These are phyloP conservation scores for Acanthamoeba castellanii DNA, from an alignment of 208 protist species.

Conservation along the genomic window DNA sequence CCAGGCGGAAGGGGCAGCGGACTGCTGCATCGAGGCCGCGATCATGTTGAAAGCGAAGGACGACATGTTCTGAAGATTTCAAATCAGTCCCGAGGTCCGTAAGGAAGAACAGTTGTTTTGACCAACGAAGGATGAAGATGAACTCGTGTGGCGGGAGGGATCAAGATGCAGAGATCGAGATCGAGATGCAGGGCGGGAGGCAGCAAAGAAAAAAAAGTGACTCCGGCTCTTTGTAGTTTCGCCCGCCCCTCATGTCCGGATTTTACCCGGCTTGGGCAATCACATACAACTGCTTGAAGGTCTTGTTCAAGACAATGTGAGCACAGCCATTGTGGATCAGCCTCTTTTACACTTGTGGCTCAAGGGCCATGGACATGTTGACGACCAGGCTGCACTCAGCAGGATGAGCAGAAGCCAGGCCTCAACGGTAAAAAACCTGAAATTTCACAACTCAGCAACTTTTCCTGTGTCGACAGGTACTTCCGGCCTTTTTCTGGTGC, in stretches of 20 bases:
- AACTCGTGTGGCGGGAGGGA: neutral
- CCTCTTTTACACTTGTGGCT: too few species aligned
- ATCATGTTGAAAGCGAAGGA: slow-evolving; percentile 10
- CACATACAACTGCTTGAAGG: too few species aligned
- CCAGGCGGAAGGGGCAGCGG: neutral
- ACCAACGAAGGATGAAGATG: neutral
- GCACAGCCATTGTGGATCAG: too few species aligned
- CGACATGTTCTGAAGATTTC: neutral
- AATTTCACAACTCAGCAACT: neutral
- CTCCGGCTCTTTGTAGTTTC: neutral
- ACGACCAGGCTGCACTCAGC: too few species aligned
- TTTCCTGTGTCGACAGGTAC: neutral
- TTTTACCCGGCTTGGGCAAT: neutral
- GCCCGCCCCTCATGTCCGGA: neutral
- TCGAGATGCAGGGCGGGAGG: neutral
- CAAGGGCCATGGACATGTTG: too few species aligned
- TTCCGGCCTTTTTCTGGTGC: neutral
- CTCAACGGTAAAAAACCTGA: neutral
- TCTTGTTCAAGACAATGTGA: too few species aligned
- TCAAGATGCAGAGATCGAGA: slow-evolving; percentile 8
- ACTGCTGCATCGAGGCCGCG: slow-evolving; percentile 31
- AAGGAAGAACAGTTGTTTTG: neutral
- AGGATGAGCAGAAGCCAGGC: too few species aligned
- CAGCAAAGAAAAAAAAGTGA: neutral
- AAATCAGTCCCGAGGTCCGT: neutral